A percentile compares a stretch with the other conserved stretches of the same genome.
These are phyloP conservation scores for Bisporella sp. DNA, from an alignment of 2,329 filamentous ascomycete genomes.

Conservation along the genomic window DNA sequence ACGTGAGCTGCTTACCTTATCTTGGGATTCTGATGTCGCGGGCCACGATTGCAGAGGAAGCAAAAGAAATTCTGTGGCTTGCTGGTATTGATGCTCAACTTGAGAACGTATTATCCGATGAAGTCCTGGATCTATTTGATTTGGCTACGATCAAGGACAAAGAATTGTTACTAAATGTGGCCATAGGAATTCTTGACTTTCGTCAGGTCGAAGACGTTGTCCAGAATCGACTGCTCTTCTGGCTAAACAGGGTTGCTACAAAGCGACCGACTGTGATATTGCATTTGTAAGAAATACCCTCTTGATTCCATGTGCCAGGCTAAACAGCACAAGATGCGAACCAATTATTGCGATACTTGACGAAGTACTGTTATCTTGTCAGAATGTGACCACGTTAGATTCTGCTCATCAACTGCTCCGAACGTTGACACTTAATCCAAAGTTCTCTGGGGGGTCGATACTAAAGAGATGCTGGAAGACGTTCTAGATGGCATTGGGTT, in stretches of 20 bases:
- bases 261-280: slow-evolving; percentile 49
- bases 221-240: slow-evolving; percentile 50
- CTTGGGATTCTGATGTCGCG: slow-evolving; percentile 52
- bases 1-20: slow-evolving; percentile 41
- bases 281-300: slow-evolving; percentile 42
- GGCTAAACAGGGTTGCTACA: slow-evolving; percentile 51
- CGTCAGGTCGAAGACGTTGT: slow-evolving; percentile 55
- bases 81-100: slow-evolving; percentile 34
- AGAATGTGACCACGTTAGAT: slow-evolving; percentile 52
- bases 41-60: slow-evolving; percentile 48
- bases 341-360: slow-evolving; percentile 53
- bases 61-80: slow-evolving; percentile 56
- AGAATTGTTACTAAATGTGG: slow-evolving; percentile 55
- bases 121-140: slow-evolving; percentile 36
- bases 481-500: slow-evolving; percentile 56
- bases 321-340: slow-evolving; percentile 37
- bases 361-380: slow-evolving; percentile 51
- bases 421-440: slow-evolving; percentile 47
- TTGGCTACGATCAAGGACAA: slow-evolving; percentile 47
- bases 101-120: slow-evolving; percentile 32
- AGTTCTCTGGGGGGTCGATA: slow-evolving; percentile 43
- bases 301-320: not conserved
- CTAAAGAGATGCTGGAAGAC: slow-evolving; percentile 41
- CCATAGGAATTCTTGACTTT: slow-evolving; percentile 61
- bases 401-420: slow-evolving; percentile 54